Evolutionary conservation across 305 asterid species (phyloP).

Genomic region (Coffea humblotiana): DNA sequence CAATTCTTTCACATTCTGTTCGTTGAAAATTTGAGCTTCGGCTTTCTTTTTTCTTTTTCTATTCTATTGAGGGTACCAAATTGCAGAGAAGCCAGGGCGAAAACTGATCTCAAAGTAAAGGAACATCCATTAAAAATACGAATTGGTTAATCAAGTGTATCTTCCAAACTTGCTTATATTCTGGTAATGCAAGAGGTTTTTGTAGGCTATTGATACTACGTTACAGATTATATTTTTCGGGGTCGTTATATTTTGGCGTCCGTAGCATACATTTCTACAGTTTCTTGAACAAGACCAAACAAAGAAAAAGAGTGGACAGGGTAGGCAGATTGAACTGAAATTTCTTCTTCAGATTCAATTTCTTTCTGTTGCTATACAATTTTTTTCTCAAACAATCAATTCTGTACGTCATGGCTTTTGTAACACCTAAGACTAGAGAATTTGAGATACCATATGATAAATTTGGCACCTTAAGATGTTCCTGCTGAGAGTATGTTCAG

Average conservation of each 20-base stretch:
- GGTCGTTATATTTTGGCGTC: no score
- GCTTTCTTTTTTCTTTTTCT: no score
- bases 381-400: background rate
- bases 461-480: background rate
- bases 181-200: no score
- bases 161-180: no score
- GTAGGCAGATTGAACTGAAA: background rate
- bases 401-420: background rate
- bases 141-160: background rate
- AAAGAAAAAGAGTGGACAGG: background rate
- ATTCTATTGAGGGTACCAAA: no score
- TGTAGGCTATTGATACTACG: no score
- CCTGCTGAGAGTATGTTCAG: slow-evolving; percentile 33
- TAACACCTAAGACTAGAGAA: background rate
- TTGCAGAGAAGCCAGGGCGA: no score
- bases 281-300: background rate
- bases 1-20: no score
- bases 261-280: background rate
- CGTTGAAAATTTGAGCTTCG: no score
- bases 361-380: background rate
- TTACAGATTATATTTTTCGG: no score
- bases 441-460: background rate
- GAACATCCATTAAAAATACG: no score
- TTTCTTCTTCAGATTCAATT: background rate
- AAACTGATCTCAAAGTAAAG: no score